phyloP scores from a whole-genome alignment of 768 basidiomycete genomes.

The Hericium erinaceus region DNA sequence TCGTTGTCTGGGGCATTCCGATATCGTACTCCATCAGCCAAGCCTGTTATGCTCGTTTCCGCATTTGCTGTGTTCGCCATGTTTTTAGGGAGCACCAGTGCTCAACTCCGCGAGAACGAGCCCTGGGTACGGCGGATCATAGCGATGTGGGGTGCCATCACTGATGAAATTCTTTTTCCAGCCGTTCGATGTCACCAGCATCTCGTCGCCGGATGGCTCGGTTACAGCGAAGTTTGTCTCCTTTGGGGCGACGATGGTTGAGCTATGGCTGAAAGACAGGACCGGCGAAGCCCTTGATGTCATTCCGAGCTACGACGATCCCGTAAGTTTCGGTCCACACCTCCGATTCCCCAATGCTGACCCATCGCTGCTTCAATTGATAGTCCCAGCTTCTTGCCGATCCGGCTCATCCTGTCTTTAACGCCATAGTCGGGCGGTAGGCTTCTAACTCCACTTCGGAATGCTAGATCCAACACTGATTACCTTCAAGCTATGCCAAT shows the following conservation, averaged over 20 bases:
- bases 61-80: not conserved
- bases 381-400: conserved; percentile 34
- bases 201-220: conserved; percentile 45
- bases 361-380: too few relatives aligned
- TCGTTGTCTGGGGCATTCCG: too few relatives aligned
- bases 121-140: not conserved
- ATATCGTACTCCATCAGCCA: too few relatives aligned
- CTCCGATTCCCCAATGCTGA: not conserved
- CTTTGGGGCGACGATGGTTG: conserved; percentile 46
- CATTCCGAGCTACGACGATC: conserved; percentile 50
- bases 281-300: conserved; percentile 39
- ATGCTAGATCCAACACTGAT: conserved; percentile 17
- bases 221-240: conserved; percentile 49
- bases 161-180: conserved; percentile 10
- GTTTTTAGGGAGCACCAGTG: not conserved
- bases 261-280: conserved; percentile 48
- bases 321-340: conserved; percentile 21
- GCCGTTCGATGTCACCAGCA: conserved; percentile 40
- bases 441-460: conserved; percentile 9
- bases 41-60: not conserved
- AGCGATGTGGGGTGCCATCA: not conserved
- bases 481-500: conserved; percentile 35
- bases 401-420: conserved; percentile 38
- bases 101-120: not conserved
- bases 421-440: conserved; percentile 18